Conservation (phyloP, 1,284 basidiomycete species). For the Cerioporus squamosus region DNA sequence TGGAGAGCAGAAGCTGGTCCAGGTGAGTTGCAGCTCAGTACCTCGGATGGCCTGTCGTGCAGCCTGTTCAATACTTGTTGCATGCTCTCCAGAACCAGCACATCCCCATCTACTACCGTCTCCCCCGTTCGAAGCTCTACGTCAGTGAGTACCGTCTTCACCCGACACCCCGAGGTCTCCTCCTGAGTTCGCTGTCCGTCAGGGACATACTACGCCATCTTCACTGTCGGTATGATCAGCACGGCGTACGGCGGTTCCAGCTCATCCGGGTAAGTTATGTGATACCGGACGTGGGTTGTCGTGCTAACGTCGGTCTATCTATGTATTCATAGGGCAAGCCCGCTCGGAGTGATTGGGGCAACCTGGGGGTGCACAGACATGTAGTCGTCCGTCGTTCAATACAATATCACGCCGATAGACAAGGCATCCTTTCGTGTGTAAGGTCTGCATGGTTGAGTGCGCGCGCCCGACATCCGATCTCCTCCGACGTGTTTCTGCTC, state of each 20-base stretch:
- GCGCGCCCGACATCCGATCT: slow-evolving; percentile 2
- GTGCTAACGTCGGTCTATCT: background rate
- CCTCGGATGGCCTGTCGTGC: background rate
- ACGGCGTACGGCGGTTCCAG: slow-evolving; percentile 52
- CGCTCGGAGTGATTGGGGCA: slow-evolving; percentile 25
- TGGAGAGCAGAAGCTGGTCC: slow-evolving; percentile 67
- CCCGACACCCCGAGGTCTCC: background rate
- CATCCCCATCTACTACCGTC: slow-evolving; percentile 49
- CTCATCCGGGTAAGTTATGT: slow-evolving; percentile 55
- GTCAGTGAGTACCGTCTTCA: slow-evolving; percentile 40
- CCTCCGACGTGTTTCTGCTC: slow-evolving; percentile 2
- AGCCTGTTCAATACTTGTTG: background rate
- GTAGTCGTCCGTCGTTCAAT: slow-evolving; percentile 12
- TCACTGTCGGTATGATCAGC: slow-evolving; percentile 55
- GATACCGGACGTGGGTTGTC: too few species aligned
- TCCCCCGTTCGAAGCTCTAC: slow-evolving; percentile 52
- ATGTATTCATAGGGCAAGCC: slow-evolving; percentile 32
- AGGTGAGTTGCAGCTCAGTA: slow-evolving; percentile 47
- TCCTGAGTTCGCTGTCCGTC: slow-evolving; percentile 9
- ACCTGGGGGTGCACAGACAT: slow-evolving; percentile 16
- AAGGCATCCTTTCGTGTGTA: background rate
- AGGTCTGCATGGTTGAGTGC: background rate
- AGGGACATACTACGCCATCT: slow-evolving; percentile 61
- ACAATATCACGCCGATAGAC: slow-evolving; percentile 1
- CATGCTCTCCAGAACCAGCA: slow-evolving; percentile 38